Percentiles rank a stretch among this genome's conserved stretches.
Evolutionary conservation across 2,329 filamentous ascomycete genomes (phyloP).

Genomic region (Graphilbum fragrans): DNA sequence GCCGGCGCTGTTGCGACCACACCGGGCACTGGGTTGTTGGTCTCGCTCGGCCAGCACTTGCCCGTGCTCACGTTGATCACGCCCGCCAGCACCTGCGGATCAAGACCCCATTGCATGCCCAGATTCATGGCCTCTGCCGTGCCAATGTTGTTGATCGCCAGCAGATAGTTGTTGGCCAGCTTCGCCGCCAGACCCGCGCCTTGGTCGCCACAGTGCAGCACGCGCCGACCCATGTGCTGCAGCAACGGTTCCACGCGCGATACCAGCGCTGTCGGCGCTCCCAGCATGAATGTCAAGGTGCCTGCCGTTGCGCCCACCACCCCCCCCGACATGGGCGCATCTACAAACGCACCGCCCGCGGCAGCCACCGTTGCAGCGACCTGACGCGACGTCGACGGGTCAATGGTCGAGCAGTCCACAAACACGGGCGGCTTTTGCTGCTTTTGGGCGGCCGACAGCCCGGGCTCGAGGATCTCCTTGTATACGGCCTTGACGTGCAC

Average conservation of each 20-base stretch:
- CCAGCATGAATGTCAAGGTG: slow-evolving; percentile 93
- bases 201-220: slow-evolving; percentile 75
- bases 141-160: slow-evolving; percentile 82
- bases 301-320: slow-evolving; percentile 83
- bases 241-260: slow-evolving; percentile 57
- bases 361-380: slow-evolving; percentile 55
- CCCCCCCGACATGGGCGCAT: slow-evolving; percentile 94
- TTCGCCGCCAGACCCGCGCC: slow-evolving; percentile 84
- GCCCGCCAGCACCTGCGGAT: slow-evolving; percentile 56
- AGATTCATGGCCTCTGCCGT: slow-evolving; percentile 56
- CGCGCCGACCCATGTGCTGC: slow-evolving; percentile 71
- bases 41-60: slow-evolving; percentile 88
- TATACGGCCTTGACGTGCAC: slow-evolving; percentile 79
- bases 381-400: slow-evolving; percentile 69
- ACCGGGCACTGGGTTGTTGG: slow-evolving; percentile 89
- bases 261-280: slow-evolving; percentile 49
- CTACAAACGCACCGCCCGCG: slow-evolving; percentile 59
- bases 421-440: slow-evolving; percentile 53
- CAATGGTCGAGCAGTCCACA: slow-evolving; percentile 95
- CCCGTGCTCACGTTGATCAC: slow-evolving; percentile 92
- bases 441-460: slow-evolving; percentile 32
- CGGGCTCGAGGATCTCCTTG: slow-evolving; percentile 54
- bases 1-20: slow-evolving; percentile 69
- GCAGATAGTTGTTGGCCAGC: slow-evolving; percentile 91
- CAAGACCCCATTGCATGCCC: slow-evolving; percentile 48